Conservation (phyloP, 169 alveolate genomes). For the Miamiensis avidus region DNA sequence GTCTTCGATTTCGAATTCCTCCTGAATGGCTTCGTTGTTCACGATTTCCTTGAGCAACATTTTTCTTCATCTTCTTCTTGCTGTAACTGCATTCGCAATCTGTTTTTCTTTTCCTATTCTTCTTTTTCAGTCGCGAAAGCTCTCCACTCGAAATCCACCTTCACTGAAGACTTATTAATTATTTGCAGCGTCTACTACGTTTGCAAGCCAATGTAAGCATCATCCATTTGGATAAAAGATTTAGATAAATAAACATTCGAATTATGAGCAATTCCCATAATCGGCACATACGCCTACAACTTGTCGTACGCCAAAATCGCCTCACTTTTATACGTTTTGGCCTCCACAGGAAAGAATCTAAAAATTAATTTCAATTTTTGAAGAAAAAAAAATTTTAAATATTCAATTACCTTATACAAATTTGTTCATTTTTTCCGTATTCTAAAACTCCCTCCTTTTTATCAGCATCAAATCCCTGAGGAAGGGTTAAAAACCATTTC, state of each 20-base stretch:
- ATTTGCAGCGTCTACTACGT: constrained; percentile 86
- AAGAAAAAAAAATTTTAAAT: neutral
- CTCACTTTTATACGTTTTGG: constrained; percentile 76
- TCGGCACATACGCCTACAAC: constrained; percentile 78
- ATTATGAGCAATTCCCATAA: constrained; percentile 84
- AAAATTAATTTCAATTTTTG: neutral
- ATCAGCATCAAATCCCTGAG: constrained; percentile 73
- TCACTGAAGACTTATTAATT: constrained; percentile 88
- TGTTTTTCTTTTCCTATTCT: constrained; percentile 87
- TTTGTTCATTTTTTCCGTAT: constrained; percentile 82
- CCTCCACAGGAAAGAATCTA: constrained; percentile 78
- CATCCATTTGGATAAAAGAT: constrained; percentile 80
- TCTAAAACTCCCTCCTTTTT: constrained; percentile 88
- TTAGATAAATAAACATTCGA: constrained; percentile 80
- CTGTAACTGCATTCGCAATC: constrained; percentile 73
- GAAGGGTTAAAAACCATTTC: constrained; percentile 86
- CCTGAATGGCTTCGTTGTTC: constrained; percentile 80
- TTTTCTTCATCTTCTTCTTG: constrained; percentile 91
- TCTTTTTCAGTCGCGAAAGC: constrained; percentile 87
- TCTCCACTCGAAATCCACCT: constrained; percentile 92
- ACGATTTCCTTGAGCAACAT: constrained; percentile 83
- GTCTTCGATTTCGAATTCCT: constrained; percentile 81
- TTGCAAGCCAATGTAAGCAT: constrained; percentile 89
- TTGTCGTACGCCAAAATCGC: constrained; percentile 81
- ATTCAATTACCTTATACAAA: constrained; percentile 49